Base-by-base conservation (phyloP, 2,329 filamentous ascomycete species). In the Cladorrhinum sp. region DNA sequence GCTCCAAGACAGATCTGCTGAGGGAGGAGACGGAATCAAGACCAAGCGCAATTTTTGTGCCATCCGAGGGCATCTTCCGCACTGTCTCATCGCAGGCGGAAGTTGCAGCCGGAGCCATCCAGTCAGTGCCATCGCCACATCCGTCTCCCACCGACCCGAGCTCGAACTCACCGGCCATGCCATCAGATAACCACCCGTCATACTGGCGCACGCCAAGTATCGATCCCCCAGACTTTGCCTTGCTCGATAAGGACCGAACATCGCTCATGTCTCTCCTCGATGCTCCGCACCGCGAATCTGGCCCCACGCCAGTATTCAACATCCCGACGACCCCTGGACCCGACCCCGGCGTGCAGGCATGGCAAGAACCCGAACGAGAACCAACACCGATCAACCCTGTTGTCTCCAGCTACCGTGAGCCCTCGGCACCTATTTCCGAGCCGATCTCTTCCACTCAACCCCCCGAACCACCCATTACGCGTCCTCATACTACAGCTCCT, bases 251-350 rank as follows among this genome's bases (percentile, higher is more conserved):
- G 63, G 76, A 80, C 66, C 82, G 84, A 49, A 81, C 80, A 5
- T 88, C 85, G 1, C 77, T 88, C 3, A 76, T 85, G 16, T 88
- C 85, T 2, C 80, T 88, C 5, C 80, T 88, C 61, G 81, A 86
- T 62, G 83, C 81, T 0, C 82, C 83, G 0, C 77, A 80, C 55
- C 72, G 75, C 49, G 73, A 71, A 56, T 74, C 74, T 1, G 72
- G 73, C 14, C 71, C 72, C 51, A 69, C 73, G 63, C 61, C 70
- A 36, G 71, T 60, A 62, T 76, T 72, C 66, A 74, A 73, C 54
- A 77, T 81, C 24, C 76, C 78, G 46, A 79, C 73, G 30, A 76
- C 77, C 30, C 74, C 77, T n/a, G 75, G 73, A 39, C 70, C 74
- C 14, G 61, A 26, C 8, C 46, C 64, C 65, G 42, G 69, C 42